Evolutionary conservation across 805 yeast species (phyloP), one percentile per base, ranked within the genome.

Genomic region (Saccharomyces mikatae): DNA sequence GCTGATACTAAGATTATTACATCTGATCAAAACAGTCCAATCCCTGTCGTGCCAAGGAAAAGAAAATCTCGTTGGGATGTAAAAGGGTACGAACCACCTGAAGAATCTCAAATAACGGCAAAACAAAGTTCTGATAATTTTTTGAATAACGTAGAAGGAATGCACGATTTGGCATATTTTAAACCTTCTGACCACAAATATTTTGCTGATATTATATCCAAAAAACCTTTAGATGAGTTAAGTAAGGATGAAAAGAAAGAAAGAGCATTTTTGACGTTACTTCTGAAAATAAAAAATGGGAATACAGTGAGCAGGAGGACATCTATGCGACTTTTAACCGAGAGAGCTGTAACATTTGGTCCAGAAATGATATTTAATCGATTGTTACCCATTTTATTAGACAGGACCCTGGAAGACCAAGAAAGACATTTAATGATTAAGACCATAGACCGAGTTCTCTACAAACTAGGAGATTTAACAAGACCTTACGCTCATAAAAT

Each of bases 401-500:
- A 89, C 57, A 82, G 82, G 44, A 69, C 80, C 3, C 70, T 90
- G 28, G 92, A 84, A 59, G 94, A 87, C 49, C 87, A 83, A 59
- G 97, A 92, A 67, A 77, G 96, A 17, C 95, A 89, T 71, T 67
- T 89, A 11, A 73, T 92, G 54, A 86, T 89, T 13, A 91, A 90
- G 67, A 80, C 88, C 8, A 71, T 87, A 13, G 89, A 84, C 41
- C 73, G 96, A 36, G 74, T 89, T 0, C 67, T 91, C 6, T 81
- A 80, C 65, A 83, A 78, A 58, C 71, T 91, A 14, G 89, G 83
- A 41, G 86, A 79, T 48, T 64, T 76, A 51, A 77, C 89, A 2
- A 73, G 84, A 47, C 96, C 97, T 0, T 87, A 76, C 60, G 82
- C 95, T 0, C 86, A 82, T 57, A 81, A 83, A 60, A 81, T 91